These are phyloP conservation scores for Rhodotorula diobovata DNA, from an alignment of 768 basidiomycete genomes.

Conservation along the genomic window DNA sequence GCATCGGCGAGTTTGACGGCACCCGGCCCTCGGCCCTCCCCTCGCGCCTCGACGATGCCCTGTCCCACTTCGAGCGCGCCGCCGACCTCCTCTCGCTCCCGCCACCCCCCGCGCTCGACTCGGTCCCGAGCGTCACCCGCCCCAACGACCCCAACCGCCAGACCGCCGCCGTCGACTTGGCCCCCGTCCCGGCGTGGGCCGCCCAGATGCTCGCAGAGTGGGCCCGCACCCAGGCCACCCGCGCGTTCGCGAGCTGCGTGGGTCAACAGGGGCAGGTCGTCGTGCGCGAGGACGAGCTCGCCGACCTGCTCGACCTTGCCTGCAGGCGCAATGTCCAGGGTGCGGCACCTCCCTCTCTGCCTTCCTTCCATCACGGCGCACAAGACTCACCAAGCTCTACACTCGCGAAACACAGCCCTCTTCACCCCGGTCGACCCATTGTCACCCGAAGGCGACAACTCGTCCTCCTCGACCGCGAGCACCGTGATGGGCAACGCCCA, in stretches of 20 bases:
- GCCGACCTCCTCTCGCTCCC: conserved; percentile 28
- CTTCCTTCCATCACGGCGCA: too few relatives aligned
- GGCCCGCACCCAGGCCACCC: conserved; percentile 31
- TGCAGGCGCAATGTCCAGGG: conserved; percentile 37
- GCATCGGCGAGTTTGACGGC: conserved; percentile 33
- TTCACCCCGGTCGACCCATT: conserved; percentile 36
- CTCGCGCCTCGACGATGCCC: not conserved
- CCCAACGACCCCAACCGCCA: conserved; percentile 20
- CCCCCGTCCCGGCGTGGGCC: conserved; percentile 15
- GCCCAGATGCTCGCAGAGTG: conserved; percentile 36
- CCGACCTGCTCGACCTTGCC: conserved; percentile 30
- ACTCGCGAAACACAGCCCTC: conserved; percentile 29
- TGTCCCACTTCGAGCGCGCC: conserved; percentile 4
- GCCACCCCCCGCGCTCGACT: conserved; percentile 15
- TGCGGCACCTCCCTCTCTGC: not conserved
- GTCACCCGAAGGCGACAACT: conserved; percentile 2
- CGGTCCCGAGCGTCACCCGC: conserved; percentile 28
- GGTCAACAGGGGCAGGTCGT: conserved; percentile 3
- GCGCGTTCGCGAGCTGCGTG: conserved; percentile 31
- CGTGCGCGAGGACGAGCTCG: conserved; percentile 21
- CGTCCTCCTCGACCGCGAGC: conserved; percentile 4
- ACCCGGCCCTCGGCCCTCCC: conserved; percentile 2
- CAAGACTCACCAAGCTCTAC: not conserved
- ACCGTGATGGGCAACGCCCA: conserved; percentile 37
- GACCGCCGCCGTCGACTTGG: conserved; percentile 5